Evolutionary conservation across 1,139 yeast genomes (phyloP).

Genomic region (Hansenula lynferdii): DNA sequence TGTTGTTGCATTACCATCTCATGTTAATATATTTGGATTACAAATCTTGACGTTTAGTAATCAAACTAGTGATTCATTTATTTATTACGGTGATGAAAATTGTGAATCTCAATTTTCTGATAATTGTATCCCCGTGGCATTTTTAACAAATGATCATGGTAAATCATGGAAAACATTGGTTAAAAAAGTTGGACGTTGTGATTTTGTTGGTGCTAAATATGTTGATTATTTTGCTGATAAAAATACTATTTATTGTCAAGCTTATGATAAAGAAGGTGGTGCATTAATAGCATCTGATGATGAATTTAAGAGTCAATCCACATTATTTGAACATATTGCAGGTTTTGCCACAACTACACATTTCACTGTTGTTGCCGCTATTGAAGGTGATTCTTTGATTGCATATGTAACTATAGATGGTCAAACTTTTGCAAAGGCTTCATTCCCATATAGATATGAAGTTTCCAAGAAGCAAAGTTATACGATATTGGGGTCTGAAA

Average conservation of each 20-base stretch:
- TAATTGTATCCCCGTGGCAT: slow-evolving; percentile 54
- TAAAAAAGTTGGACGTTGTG: slow-evolving; percentile 55
- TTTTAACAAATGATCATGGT: slow-evolving; percentile 63
- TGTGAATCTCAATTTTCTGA: slow-evolving; percentile 35
- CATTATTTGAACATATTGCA: slow-evolving; percentile 46
- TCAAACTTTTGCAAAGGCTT: slow-evolving; percentile 67
- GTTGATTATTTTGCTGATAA: slow-evolving; percentile 33
- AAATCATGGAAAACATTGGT: slow-evolving; percentile 47
- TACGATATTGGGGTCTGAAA: slow-evolving; percentile 73
- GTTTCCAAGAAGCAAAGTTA: slow-evolving; percentile 72
- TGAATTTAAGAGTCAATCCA: slow-evolving; percentile 38
- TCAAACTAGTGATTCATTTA: slow-evolving; percentile 44
- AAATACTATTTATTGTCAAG: slow-evolving; percentile 60
- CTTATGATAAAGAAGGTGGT: slow-evolving; percentile 25
- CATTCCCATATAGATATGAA: slow-evolving; percentile 66
- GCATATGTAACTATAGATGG: slow-evolving; percentile 86
- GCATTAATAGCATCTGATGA: slow-evolving; percentile 48
- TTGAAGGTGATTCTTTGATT: slow-evolving; percentile 36
- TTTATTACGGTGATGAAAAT: slow-evolving; percentile 62
- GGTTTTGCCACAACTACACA: slow-evolving; percentile 66
- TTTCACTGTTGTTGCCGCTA: slow-evolving; percentile 67
- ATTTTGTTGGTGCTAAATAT: slow-evolving; percentile 56
- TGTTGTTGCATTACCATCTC: slow-evolving; percentile 45
- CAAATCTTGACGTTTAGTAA: slow-evolving; percentile 55
- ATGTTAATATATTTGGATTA: slow-evolving; percentile 33